Conservation (phyloP, 2,329 filamentous ascomycete genomes). For the Helicocarpus griseus region DNA sequence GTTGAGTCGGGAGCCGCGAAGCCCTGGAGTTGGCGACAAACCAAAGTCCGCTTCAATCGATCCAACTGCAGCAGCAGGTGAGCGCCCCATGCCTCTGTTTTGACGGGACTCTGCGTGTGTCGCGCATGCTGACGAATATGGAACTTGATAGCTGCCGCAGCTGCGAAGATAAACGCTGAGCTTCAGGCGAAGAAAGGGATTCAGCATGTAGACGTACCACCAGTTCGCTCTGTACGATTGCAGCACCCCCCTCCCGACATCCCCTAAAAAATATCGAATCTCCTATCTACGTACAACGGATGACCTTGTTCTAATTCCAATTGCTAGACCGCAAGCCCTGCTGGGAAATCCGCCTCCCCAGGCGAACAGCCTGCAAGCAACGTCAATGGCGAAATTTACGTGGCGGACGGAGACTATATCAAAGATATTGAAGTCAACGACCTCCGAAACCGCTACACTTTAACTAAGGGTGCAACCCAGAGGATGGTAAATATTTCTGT, state of each 20-base stretch:
- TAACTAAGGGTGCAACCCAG: conserved; percentile 95
- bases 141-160: conserved; percentile 61
- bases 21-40: conserved; percentile 35
- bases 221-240: conserved; percentile 53
- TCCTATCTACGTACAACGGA: not conserved
- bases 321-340: conserved; percentile 38
- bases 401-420: conserved; percentile 94
- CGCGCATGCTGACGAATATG: conserved; percentile 6
- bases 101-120: conserved; percentile 1
- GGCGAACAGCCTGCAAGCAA: conserved; percentile 42
- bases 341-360: conserved; percentile 46
- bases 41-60: conserved; percentile 49
- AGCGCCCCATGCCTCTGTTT: conserved; percentile 11
- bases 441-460: conserved; percentile 86
- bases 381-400: conserved; percentile 81
- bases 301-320: not conserved
- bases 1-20: conserved; percentile 44
- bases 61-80: conserved; percentile 64
- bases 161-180: conserved; percentile 75
- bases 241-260: not conserved
- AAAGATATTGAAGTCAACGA: conserved; percentile 99
- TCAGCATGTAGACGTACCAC: conserved; percentile 81
- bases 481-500: conserved; percentile 95
- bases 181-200: conserved; percentile 80
- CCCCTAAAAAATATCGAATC: not conserved